Conservation (phyloP, 371 early-diverging fungal species). For the Circinella minor region DNA sequence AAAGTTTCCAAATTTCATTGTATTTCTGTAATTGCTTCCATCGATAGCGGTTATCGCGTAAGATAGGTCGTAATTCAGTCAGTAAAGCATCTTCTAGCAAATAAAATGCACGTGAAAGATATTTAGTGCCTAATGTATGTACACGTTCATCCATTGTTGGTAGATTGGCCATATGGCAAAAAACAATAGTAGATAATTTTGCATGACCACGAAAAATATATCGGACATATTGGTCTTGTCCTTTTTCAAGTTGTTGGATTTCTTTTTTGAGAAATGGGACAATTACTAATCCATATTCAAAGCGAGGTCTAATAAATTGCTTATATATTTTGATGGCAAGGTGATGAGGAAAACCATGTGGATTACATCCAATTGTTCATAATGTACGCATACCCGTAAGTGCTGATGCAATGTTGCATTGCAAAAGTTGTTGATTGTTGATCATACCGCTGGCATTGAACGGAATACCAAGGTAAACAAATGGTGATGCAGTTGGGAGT, state of each 20-base stretch:
- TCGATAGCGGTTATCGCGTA: not conserved
- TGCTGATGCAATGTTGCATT: not conserved
- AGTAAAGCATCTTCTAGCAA: not conserved
- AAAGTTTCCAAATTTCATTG: not conserved
- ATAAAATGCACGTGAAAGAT: not conserved
- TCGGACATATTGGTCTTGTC: conserved; percentile 22
- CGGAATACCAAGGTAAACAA: conserved; percentile 21
- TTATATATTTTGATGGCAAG: conserved; percentile 8
- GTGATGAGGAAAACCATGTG: not conserved
- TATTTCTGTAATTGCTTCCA: not conserved
- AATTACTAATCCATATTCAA: conserved; percentile 21
- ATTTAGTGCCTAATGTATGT: too few relatives aligned
- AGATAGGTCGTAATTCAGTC: not conserved
- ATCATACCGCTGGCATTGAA: conserved; percentile 13
- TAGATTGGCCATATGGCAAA: conserved; percentile 15
- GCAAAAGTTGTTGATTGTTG: conserved; percentile 1
- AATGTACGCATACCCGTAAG: conserved; percentile 13
- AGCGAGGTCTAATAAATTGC: conserved; percentile 11
- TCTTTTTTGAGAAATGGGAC: not conserved
- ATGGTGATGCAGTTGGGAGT: conserved; percentile 1
- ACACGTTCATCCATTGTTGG: too few relatives aligned
- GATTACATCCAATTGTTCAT: conserved; percentile 3
- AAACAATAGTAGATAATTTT: conserved; percentile 20
- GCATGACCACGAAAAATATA: conserved; percentile 19
- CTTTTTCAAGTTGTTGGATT: not conserved